Percentiles rank a stretch among this genome's conserved stretches.
These are phyloP conservation scores for Casaregolazyma suthepensis DNA, from an alignment of 1,139 yeast genomes.

Conservation along the genomic window DNA sequence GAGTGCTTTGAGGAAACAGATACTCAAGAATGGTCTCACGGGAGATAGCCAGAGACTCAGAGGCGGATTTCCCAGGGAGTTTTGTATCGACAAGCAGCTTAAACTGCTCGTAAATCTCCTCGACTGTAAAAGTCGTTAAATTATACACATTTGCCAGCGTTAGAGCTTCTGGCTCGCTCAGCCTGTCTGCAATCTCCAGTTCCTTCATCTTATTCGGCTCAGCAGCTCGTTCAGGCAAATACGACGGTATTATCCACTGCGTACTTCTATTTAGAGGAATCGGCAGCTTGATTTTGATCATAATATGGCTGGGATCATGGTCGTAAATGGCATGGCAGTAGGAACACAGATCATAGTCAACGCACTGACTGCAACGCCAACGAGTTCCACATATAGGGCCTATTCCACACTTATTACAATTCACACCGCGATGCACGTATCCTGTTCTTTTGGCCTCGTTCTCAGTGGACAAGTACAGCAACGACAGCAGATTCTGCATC, in stretches of 20 bases:
- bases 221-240: slow-evolving; percentile 14
- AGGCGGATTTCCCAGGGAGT: slow-evolving; percentile 2
- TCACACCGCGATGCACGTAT: slow-evolving; percentile 28
- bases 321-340: slow-evolving; percentile 21
- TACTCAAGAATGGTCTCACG: slow-evolving; percentile 11
- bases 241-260: slow-evolving; percentile 24
- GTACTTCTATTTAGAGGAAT: slow-evolving; percentile 28
- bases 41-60: slow-evolving; percentile 11
- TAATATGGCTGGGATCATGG: slow-evolving; percentile 24
- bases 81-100: slow-evolving; percentile 8
- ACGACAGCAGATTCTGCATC: slow-evolving; percentile 18
- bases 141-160: background rate
- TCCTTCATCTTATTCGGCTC: background rate
- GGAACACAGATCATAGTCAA: slow-evolving; percentile 31
- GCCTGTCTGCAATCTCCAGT: background rate
- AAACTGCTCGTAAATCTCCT: slow-evolving; percentile 11
- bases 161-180: background rate
- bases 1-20: slow-evolving; percentile 1
- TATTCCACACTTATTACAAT: slow-evolving; percentile 28
- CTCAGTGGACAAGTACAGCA: slow-evolving; percentile 26
- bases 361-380: slow-evolving; percentile 30
- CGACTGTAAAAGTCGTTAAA: background rate
- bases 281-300: slow-evolving; percentile 25
- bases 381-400: slow-evolving; percentile 30
- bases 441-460: slow-evolving; percentile 19